These are phyloP conservation scores for Solanum peruvianum DNA, from an alignment of 257 asterid species.

Conservation along the genomic window DNA sequence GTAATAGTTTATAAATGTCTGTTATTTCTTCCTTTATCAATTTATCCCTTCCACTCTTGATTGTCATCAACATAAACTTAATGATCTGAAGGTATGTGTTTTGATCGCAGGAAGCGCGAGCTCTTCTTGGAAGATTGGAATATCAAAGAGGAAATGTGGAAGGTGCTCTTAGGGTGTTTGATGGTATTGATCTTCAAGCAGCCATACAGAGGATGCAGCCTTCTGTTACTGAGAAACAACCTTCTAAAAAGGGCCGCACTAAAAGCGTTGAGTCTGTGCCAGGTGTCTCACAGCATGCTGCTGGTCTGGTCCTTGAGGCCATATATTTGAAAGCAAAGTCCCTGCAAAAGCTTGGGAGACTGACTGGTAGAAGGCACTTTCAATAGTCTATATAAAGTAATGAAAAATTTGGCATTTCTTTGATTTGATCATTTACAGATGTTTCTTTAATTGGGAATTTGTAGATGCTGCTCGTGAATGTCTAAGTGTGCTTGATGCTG, in stretches of 20 bases:
- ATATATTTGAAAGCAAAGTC: constrained; percentile 89
- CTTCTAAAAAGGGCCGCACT: constrained; percentile 65
- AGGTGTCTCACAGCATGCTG: constrained; percentile 68
- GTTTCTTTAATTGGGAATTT: constrained; percentile 24
- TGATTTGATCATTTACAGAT: constrained; percentile 17
- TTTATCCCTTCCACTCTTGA: neutral
- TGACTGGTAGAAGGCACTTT: constrained; percentile 43
- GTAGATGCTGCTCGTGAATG: constrained; percentile 95
- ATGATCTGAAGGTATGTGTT: constrained; percentile 16
- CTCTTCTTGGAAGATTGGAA: constrained; percentile 95
- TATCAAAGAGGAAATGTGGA: constrained; percentile 97
- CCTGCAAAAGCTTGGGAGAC: constrained; percentile 87
- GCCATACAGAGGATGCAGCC: constrained; percentile 81
- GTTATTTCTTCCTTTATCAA: neutral
- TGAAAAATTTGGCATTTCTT: neutral
- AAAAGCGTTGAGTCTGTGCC: constrained; percentile 39
- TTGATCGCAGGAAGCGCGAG: constrained; percentile 88
- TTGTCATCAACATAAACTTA: constrained; percentile 13
- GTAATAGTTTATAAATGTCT: neutral
- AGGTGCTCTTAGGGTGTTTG: constrained; percentile 91
- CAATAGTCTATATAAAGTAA: neutral
- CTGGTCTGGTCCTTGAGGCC: constrained; percentile 91
- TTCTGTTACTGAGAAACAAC: constrained; percentile 45
- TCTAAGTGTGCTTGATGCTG: constrained; percentile 87
- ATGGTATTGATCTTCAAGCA: constrained; percentile 93